Percentiles rank a stretch among this genome's conserved stretches.
Evolutionary conservation across 768 basidiomycete genomes (phyloP).

Genomic region (Auricularia auricula-judae): DNA sequence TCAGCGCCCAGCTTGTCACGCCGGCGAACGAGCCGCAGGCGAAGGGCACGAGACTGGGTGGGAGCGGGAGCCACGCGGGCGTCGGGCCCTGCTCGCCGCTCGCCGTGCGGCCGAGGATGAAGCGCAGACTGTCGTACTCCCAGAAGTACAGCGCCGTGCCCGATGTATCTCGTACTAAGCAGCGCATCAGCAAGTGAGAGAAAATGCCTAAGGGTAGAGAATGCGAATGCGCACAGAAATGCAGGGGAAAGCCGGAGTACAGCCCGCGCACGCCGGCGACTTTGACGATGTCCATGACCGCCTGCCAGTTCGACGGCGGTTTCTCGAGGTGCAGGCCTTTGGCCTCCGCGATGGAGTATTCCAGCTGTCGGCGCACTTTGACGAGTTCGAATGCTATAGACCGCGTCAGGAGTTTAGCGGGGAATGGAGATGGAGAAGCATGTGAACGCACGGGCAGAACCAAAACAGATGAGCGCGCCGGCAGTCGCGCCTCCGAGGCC

Average conservation of each 20-base stretch:
- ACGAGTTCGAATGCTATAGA: conserved; percentile 80
- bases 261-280: conserved; percentile 52
- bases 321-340: conserved; percentile 61
- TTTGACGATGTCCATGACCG: conserved; percentile 65
- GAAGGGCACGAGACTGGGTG: conserved; percentile 72
- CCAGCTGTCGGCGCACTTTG: conserved; percentile 87
- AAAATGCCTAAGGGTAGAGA: conserved; percentile 3
- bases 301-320: conserved; percentile 68
- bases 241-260: conserved; percentile 79
- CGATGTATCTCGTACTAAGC: conserved; percentile 70
- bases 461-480: conserved; percentile 80
- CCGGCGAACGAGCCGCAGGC: conserved; percentile 85
- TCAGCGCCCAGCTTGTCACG: conserved; percentile 64
- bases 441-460: conserved; percentile 84
- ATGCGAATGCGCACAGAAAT: conserved; percentile 49
- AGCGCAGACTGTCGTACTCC: conserved; percentile 87
- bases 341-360: conserved; percentile 79
- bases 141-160: conserved; percentile 90
- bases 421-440: neutral
- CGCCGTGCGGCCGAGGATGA: conserved; percentile 67
- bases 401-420: neutral
- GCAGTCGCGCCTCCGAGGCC: conserved; percentile 80
- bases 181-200: neutral
- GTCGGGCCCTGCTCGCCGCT: conserved; percentile 72
- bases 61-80: conserved; percentile 81